These are phyloP conservation scores for Polyporus tsugae DNA, from an alignment of 1,284 basidiomycete species.

Conservation along the genomic window DNA sequence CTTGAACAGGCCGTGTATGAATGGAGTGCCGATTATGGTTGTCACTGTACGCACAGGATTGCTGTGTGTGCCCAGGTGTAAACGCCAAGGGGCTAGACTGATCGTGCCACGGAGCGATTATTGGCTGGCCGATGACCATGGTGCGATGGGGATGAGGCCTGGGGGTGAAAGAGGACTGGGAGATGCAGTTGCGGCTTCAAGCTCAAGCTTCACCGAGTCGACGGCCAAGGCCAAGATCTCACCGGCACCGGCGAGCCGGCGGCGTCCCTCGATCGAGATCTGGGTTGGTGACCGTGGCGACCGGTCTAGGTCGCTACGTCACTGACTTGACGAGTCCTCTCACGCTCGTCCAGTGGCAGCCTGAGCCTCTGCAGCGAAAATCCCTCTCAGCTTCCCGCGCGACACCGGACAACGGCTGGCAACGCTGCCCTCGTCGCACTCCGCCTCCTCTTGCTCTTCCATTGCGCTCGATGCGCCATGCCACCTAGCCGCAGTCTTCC, in stretches of 20 bases:
- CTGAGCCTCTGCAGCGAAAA: background rate
- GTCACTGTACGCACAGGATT: background rate
- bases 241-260: no score
- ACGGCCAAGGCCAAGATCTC: no score
- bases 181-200: no score
- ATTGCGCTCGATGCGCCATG: constrained; percentile 6
- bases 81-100: no score
- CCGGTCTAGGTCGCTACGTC: no score
- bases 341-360: no score
- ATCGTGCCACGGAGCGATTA: background rate
- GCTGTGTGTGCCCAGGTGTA: background rate
- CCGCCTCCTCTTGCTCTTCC: background rate
- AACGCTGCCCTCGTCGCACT: background rate
- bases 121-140: background rate
- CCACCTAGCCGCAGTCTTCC: constrained; percentile 17
- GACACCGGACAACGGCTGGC: background rate
- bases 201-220: no score
- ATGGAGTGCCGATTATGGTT: background rate
- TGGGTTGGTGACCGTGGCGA: no score
- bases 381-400: background rate
- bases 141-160: background rate
- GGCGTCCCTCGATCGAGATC: no score
- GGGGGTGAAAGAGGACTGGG: background rate
- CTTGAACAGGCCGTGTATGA: background rate
- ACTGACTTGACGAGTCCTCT: no score